A percentile compares a stretch with the other conserved stretches of the same genome.
These are phyloP conservation scores for Botryotinia calthae DNA, from an alignment of 2,329 filamentous ascomycete species.

Conservation along the genomic window DNA sequence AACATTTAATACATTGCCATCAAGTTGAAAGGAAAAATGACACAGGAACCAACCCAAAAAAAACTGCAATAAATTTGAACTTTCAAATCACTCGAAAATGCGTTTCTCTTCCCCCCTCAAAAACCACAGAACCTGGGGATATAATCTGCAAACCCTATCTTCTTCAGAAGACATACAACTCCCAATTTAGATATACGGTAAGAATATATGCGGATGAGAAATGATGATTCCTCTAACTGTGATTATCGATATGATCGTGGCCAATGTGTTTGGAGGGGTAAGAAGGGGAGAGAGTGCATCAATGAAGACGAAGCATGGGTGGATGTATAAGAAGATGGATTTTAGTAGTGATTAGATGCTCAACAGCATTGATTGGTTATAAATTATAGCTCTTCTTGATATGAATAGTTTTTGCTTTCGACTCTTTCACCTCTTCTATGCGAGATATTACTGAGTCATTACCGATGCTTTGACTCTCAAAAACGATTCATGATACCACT, in stretches of 20 bases:
- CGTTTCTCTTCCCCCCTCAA: background rate
- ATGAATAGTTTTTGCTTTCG: background rate
- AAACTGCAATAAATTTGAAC: too few species aligned
- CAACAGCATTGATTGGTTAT: background rate
- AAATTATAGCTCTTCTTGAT: background rate
- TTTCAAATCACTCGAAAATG: background rate
- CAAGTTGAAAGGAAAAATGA: background rate
- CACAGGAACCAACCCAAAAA: background rate
- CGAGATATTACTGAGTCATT: background rate
- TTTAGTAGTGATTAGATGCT: background rate
- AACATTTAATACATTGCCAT: background rate
- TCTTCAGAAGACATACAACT: background rate
- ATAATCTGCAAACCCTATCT: background rate
- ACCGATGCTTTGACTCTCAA: background rate
- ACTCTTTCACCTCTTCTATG: background rate
- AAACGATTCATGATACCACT: background rate
- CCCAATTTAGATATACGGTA: background rate
- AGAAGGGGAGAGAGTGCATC: background rate
- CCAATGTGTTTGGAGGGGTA: background rate
- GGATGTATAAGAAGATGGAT: background rate
- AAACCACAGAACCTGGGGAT: background rate
- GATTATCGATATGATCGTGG: background rate
- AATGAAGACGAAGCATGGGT: background rate
- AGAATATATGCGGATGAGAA: background rate
- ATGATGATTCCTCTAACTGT: background rate